Base-by-base conservation (phyloP, 2,329 filamentous ascomycete species). In the Alternaria sp. region DNA sequence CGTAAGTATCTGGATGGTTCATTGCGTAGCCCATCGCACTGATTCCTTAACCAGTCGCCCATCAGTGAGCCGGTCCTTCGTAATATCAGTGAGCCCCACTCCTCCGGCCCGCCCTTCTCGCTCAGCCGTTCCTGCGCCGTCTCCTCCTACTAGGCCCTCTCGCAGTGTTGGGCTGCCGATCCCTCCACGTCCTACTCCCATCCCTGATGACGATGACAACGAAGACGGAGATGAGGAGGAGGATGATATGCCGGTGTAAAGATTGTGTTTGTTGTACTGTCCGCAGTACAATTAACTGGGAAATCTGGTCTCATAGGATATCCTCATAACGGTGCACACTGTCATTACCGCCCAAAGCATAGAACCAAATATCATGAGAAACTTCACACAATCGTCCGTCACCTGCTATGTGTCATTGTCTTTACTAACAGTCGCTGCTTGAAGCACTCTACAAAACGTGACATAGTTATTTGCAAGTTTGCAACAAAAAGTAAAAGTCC, bases 131-230 rank as follows among this genome's bases (percentile, higher is more conserved):
- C 36, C 36, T 37, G 36, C 21, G n/a, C 36, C 36, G 2, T 37
- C 61, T 50, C 51, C 57, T 9, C 46, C 56, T 21, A 41, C 48
- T 14, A 42, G 24, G 23, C 57, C 60, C 14, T 49, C 49, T 5
- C 46, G 41, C 17, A 55, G 54, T 34, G 29, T 41, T 9, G 42
- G 37, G 8, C 9, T 29, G n/a, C 14, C 46, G 21, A 3, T 28
- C 6, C 54, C 55, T 14, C 41, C 62, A n/a, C 57, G 14, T 31
- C 62, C 62, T 13, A 65, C 58, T 34, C 49, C 62, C 11, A 60
- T 45, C 23, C 17, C 37, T 23, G 37, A 11, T 11, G 17, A 39
- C 9, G 37, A 39, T 23, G 54, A 61, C 17, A 57, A 60, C 8
- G 60, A 48, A n/a, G n/a, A n/a, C n/a, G n/a, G n/a, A n/a, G n/a